Base-by-base conservation (phyloP, 495 filamentous ascomycete species). In the Lasiosphaeria miniovina region DNA sequence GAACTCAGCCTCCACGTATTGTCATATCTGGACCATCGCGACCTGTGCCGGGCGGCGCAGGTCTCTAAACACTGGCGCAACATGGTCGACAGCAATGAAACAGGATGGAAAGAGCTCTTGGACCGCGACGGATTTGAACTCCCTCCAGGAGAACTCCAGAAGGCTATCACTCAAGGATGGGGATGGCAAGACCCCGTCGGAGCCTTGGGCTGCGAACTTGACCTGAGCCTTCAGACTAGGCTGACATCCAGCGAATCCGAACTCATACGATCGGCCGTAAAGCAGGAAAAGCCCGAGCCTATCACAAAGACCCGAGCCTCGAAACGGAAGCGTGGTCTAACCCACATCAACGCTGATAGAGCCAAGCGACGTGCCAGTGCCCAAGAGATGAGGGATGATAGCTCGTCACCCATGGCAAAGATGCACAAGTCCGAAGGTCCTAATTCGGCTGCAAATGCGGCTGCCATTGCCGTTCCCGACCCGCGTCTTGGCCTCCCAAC, bases 1-100 rank as follows among this genome's bases (percentile, higher is more conserved):
- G 94, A 99, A 69, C 84, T 99, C 24, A 90, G 89, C 60, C 78
- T 95, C 14, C 90, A 96, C 61, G 85, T 98, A 61, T 80, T 96
- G 36, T 88, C 89, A 52, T 94, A 92, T 65, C 84, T 99, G 15
- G 90, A 96, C 66, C 80, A 87, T 34, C 85, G 89, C 66, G 93
- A 91, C 62, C 87, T 98, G 70, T 98, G 93, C 70, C 87, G 87
- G 57, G 91, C 92, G 9, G 90, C 94, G 3, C 94, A 94, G 62
- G 94, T 98, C 6, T 98, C 93, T 1, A 96, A 90, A 74, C 86
- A 87, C 65, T 99, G 94, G 94, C 86, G 94, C 60, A 83, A 87
- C 51, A 86, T 96, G 14, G 82, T 96, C 55, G 91, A 98, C 65
- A 87, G 87, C 8, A 91, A 98, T 66, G 95, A 99, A 72, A 91